phyloP scores from a whole-genome alignment of 345 rosid species.

The Camelina sativa region DNA sequence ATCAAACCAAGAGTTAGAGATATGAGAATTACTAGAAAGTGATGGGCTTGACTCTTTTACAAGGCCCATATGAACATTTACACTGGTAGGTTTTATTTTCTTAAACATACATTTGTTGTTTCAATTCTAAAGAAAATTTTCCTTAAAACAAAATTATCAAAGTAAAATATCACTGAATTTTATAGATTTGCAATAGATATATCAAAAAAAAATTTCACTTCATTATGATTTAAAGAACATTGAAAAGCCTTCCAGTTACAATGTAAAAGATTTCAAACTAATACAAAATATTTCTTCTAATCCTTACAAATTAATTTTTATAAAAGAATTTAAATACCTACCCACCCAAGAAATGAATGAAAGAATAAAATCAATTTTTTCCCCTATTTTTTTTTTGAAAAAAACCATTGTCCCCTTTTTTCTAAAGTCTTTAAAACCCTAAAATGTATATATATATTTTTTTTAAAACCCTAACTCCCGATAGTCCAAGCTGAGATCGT shows the following conservation, averaged over 20 bases:
- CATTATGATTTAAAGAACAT: constrained; percentile 8
- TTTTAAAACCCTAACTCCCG: constrained; percentile 48
- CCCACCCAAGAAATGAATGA: constrained; percentile 34
- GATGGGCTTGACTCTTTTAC: neutral
- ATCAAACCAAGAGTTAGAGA: neutral
- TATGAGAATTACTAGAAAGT: neutral
- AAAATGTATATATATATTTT: constrained; percentile 12
- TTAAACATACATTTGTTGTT: neutral
- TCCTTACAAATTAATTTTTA: neutral
- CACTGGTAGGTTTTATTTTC: neutral
- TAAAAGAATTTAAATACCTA: neutral
- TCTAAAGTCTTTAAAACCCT: constrained; percentile 23
- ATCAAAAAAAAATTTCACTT: constrained; percentile 6
- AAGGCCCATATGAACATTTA: neutral
- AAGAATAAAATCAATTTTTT: constrained; percentile 34
- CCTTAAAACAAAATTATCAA: neutral
- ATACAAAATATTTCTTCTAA: constrained; percentile 22
- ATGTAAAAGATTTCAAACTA: constrained; percentile 24
- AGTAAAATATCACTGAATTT: neutral
- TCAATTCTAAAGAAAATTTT: neutral
- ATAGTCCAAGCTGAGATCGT: constrained; percentile 90
- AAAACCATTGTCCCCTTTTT: neutral
- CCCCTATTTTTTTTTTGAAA: neutral
- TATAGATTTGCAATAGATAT: neutral
- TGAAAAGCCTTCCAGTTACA: neutral